Conservation (phyloP, 2,329 filamentous ascomycete species). For the Ophiostoma quercus region DNA sequence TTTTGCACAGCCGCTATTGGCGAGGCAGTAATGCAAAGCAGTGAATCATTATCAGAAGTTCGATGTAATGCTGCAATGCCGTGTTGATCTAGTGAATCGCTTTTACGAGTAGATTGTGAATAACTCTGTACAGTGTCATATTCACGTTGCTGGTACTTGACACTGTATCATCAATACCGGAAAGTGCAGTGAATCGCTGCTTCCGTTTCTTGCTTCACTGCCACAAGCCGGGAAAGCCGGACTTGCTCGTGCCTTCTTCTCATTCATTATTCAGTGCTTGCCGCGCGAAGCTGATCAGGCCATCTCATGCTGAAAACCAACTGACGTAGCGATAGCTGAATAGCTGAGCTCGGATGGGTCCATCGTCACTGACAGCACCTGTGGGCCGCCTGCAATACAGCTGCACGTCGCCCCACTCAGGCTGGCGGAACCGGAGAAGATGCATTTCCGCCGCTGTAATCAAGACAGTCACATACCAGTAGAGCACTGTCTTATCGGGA, state of each 20-base stretch:
- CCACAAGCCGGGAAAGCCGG: neutral
- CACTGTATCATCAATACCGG: neutral
- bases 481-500: conserved; percentile 10
- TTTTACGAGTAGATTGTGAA: neutral
- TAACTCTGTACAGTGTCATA: neutral
- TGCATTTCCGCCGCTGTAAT: neutral
- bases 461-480: neutral
- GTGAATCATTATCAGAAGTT: neutral
- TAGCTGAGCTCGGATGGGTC: neutral
- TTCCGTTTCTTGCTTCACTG: neutral
- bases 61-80: neutral
- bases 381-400: neutral
- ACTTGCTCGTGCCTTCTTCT: neutral
- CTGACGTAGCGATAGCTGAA: neutral
- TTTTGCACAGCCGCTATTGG: neutral
- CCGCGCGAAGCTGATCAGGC: neutral
- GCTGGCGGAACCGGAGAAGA: conserved; percentile 23
- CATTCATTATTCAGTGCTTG: neutral
- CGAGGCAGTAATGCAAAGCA: neutral
- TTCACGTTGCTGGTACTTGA: neutral
- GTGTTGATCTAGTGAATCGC: too few species aligned
- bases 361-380: conserved; percentile 8
- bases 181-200: neutral
- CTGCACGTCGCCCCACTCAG: conserved; percentile 5
- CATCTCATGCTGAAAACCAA: neutral